Evolutionary conservation across 768 basidiomycete genomes (phyloP).

Genomic region (Hebeloma cylindrosporum): DNA sequence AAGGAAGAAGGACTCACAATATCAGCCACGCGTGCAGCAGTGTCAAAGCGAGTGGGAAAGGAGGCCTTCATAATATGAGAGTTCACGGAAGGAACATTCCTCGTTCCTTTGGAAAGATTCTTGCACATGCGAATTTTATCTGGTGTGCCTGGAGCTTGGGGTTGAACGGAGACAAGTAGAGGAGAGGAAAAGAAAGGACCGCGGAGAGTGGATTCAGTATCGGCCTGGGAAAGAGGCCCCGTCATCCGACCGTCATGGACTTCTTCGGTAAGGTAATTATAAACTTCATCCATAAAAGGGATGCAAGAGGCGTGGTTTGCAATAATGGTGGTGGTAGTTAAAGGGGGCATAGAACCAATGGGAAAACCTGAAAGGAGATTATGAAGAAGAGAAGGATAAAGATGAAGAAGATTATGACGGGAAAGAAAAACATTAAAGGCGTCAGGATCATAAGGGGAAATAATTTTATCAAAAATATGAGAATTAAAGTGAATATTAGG

Average conservation of each 20-base stretch:
- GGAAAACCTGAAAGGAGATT: constrained; percentile 35
- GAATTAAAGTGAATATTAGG: no score
- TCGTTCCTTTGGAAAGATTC: constrained; percentile 26
- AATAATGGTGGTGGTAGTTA: constrained; percentile 16
- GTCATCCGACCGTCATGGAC: constrained; percentile 20
- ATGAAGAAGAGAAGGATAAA: constrained; percentile 28
- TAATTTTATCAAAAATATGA: constrained; percentile 23
- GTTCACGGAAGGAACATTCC: constrained; percentile 21
- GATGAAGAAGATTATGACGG: constrained; percentile 17
- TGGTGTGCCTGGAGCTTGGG: constrained; percentile 23
- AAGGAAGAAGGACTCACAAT: constrained; percentile 17
- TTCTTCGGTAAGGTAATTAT: not conserved
- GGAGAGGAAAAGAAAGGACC: constrained; percentile 32
- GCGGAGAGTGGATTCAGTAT: constrained; percentile 20
- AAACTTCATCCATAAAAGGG: constrained; percentile 9
- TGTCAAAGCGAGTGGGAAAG: constrained; percentile 29
- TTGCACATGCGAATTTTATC: constrained; percentile 28
- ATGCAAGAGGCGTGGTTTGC: constrained; percentile 18
- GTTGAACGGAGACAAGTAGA: constrained; percentile 24
- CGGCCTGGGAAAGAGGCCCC: constrained; percentile 24
- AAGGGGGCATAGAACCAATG: constrained; percentile 30
- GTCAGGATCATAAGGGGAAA: constrained; percentile 29
- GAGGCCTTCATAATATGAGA: constrained; percentile 24
- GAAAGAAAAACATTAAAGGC: constrained; percentile 26
- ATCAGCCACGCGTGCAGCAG: constrained; percentile 23